Evolutionary conservation across 441 rosid genomes (phyloP).

Genomic region (Aquilaria agallochum): DNA sequence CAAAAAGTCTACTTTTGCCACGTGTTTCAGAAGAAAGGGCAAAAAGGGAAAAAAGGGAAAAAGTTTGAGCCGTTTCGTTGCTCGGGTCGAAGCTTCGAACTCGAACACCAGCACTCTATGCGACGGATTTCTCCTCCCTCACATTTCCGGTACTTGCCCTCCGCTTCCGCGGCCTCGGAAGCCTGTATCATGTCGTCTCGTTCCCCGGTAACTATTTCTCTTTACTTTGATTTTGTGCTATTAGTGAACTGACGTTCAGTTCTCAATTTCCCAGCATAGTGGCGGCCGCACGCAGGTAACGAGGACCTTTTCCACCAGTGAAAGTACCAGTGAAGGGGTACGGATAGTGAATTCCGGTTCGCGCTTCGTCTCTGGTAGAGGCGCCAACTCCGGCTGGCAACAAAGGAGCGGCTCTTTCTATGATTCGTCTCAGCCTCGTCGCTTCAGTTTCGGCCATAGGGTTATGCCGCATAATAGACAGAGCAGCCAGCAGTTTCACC

Average conservation of each 20-base stretch:
- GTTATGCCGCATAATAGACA: slow-evolving; percentile 15
- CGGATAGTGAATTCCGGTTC: slow-evolving; percentile 43
- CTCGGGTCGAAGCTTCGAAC: too few relatives aligned
- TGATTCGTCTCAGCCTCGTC: slow-evolving; percentile 19
- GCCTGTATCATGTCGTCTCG: background rate
- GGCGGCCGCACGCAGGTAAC: slow-evolving; percentile 42
- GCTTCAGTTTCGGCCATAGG: slow-evolving; percentile 15
- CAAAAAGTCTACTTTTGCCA: too few relatives aligned
- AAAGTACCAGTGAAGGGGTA: slow-evolving; percentile 33
- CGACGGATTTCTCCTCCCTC: too few relatives aligned
- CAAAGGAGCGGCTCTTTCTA: slow-evolving; percentile 22
- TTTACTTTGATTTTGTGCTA: background rate
- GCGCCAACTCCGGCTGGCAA: slow-evolving; percentile 38
- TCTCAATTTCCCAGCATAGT: slow-evolving; percentile 38
- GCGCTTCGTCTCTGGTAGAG: slow-evolving; percentile 38
- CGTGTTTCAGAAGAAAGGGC: too few relatives aligned
- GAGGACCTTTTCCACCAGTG: slow-evolving; percentile 50
- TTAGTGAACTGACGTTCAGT: background rate
- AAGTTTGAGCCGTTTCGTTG: too few relatives aligned
- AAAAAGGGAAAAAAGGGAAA: too few relatives aligned
- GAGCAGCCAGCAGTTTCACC: slow-evolving; percentile 24
- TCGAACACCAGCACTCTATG: too few relatives aligned
- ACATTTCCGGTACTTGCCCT: background rate
- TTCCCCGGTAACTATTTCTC: too few relatives aligned
- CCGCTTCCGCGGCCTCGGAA: background rate